These are phyloP conservation scores for Saccharomycopsis sp. DNA, from an alignment of 805 yeast species.

Conservation along the genomic window DNA sequence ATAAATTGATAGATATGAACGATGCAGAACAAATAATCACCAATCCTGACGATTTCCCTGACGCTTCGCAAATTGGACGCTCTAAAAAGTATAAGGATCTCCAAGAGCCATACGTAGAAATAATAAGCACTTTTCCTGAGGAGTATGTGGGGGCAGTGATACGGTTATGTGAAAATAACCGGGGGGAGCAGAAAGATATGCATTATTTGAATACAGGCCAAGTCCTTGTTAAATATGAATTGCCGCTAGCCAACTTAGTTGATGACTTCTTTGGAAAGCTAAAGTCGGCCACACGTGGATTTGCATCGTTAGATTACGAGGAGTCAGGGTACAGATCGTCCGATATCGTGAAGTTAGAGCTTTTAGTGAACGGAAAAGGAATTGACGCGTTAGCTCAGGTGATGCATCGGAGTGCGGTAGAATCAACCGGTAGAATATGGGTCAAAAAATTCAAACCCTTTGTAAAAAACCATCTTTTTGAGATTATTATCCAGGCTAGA, in stretches of 20 bases:
- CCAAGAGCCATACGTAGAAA: conserved; percentile 86
- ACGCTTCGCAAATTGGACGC: conserved; percentile 32
- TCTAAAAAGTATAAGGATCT: conserved; percentile 43
- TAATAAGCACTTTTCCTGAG: conserved; percentile 82
- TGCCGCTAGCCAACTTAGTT: conserved; percentile 85
- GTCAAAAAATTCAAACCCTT: conserved; percentile 77
- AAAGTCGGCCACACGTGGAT: conserved; percentile 85
- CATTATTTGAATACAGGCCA: conserved; percentile 76
- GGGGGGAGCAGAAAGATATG: conserved; percentile 79
- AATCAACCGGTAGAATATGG: conserved; percentile 68
- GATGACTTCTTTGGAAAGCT: conserved; percentile 94
- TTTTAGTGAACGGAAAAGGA: conserved; percentile 80
- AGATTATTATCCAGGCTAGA: conserved; percentile 86
- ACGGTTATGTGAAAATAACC: conserved; percentile 72
- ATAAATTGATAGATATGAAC: conserved; percentile 61
- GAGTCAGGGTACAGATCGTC: conserved; percentile 81
- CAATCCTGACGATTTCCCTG: conserved; percentile 93
- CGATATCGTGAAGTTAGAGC: conserved; percentile 79
- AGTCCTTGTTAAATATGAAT: conserved; percentile 66
- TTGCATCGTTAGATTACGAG: conserved; percentile 91
- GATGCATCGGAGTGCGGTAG: conserved; percentile 76
- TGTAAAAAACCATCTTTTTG: conserved; percentile 77
- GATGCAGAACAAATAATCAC: conserved; percentile 63
- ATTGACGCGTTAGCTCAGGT: conserved; percentile 91
- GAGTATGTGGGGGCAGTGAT: conserved; percentile 87